A percentile compares a stretch with the other conserved stretches of the same genome.
Evolutionary conservation across 2,329 filamentous ascomycete genomes (phyloP).

Genomic region (Paecilomyces variotii): DNA sequence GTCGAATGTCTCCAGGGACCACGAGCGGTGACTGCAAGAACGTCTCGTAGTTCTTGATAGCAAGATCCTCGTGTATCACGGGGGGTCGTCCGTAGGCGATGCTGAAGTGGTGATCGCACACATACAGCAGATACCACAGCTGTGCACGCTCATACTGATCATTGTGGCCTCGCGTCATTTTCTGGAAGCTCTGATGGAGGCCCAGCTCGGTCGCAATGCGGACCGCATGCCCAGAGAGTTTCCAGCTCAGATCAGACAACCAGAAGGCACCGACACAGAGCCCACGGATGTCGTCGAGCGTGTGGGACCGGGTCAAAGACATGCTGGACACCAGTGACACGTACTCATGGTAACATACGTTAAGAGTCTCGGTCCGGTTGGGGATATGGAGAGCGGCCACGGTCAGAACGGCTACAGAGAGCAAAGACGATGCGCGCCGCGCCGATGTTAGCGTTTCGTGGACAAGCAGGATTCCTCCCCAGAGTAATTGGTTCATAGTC

Average conservation of each 20-base stretch:
- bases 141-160: slow-evolving; percentile 49
- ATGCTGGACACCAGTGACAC: slow-evolving; percentile 48
- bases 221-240: slow-evolving; percentile 51
- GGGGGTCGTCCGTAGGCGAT: slow-evolving; percentile 54
- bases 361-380: slow-evolving; percentile 45
- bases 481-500: slow-evolving; percentile 45
- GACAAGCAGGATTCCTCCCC: slow-evolving; percentile 45
- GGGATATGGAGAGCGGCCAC: slow-evolving; percentile 54
- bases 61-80: slow-evolving; percentile 50
- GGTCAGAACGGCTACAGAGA: slow-evolving; percentile 49
- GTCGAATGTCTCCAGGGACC: slow-evolving; percentile 47
- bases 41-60: slow-evolving; percentile 50
- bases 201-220: slow-evolving; percentile 52
- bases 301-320: slow-evolving; percentile 51
- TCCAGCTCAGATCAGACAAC: slow-evolving; percentile 57
- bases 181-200: slow-evolving; percentile 47
- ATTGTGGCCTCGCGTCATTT: slow-evolving; percentile 39
- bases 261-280: slow-evolving; percentile 56
- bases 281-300: slow-evolving; percentile 50
- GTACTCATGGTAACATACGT: slow-evolving; percentile 50
- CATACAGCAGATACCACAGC: slow-evolving; percentile 56
- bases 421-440: slow-evolving; percentile 46
- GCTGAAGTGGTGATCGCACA: slow-evolving; percentile 59
- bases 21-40: slow-evolving; percentile 47
- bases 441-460: slow-evolving; percentile 45